Conservation (phyloP, 345 rosid genomes). For the Eucalyptus pumila region DNA sequence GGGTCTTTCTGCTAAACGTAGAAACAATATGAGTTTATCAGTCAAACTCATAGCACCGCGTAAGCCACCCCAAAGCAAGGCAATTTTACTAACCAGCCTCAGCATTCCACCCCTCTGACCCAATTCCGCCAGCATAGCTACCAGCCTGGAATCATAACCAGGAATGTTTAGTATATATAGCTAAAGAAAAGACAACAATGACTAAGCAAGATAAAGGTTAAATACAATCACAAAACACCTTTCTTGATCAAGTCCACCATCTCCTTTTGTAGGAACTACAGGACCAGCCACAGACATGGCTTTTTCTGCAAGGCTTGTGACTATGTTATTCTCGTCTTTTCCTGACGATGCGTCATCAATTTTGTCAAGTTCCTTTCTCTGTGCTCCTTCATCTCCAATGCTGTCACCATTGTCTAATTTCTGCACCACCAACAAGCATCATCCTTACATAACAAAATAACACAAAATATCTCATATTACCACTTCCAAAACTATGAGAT, state of each 20-base stretch:
- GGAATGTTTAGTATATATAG: neutral
- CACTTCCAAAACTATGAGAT: neutral
- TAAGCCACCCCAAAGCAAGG: conserved; percentile 99
- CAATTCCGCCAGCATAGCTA: conserved; percentile 69
- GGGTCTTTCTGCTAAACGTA: conserved; percentile 72
- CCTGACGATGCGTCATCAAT: conserved; percentile 21
- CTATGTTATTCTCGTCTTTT: conserved; percentile 27
- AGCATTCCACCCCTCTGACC: conserved; percentile 94
- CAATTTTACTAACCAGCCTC: conserved; percentile 80
- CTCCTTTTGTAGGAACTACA: conserved; percentile 86
- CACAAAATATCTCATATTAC: neutral
- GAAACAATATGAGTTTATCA: conserved; percentile 61
- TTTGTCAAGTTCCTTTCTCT: conserved; percentile 19
- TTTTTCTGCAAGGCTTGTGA: conserved; percentile 87
- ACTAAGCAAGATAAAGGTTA: neutral
- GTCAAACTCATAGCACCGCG: conserved; percentile 96
- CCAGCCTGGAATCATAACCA: conserved; percentile 41
- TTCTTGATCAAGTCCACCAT: conserved; percentile 90
- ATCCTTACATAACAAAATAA: neutral
- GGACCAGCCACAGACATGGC: conserved; percentile 94
- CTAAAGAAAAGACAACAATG: neutral
- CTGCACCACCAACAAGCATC: neutral
- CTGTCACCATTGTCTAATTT: neutral
- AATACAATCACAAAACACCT: conserved; percentile 27
- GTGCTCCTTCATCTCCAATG: conserved; percentile 27